Evolutionary conservation across 108 stramenopile genomes (phyloP).

Genomic region (Stephanodiscus minutulus): DNA sequence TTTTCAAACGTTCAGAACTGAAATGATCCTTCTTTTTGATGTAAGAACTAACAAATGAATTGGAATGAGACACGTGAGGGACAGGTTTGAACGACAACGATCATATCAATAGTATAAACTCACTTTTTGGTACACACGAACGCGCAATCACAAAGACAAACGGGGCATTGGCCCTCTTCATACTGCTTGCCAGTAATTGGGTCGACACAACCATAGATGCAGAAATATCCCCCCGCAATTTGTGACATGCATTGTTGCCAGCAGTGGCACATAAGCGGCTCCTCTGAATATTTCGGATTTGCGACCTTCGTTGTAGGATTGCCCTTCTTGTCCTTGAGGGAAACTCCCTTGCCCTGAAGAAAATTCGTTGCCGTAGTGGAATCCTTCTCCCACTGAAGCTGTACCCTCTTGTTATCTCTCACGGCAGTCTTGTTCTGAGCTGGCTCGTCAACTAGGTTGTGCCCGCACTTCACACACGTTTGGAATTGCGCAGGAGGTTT

Average conservation of each 20-base stretch:
- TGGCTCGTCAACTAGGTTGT: neutral
- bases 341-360: neutral
- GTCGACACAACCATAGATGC: neutral
- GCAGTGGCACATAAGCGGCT: neutral
- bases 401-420: neutral
- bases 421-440: neutral
- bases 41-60: neutral
- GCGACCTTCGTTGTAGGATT: neutral
- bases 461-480: conserved; percentile 4
- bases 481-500: too few relatives aligned
- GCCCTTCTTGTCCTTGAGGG: neutral
- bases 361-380: neutral
- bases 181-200: too few relatives aligned
- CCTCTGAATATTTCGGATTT: neutral
- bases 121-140: neutral
- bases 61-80: too few relatives aligned
- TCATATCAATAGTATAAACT: neutral
- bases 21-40: neutral
- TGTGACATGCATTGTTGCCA: neutral
- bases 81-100: too few relatives aligned
- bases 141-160: neutral
- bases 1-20: too few relatives aligned
- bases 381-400: neutral
- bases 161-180: neutral
- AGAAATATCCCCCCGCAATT: neutral